Conservation (phyloP, 306 rosid genomes). For the Trifolium dubium region DNA sequence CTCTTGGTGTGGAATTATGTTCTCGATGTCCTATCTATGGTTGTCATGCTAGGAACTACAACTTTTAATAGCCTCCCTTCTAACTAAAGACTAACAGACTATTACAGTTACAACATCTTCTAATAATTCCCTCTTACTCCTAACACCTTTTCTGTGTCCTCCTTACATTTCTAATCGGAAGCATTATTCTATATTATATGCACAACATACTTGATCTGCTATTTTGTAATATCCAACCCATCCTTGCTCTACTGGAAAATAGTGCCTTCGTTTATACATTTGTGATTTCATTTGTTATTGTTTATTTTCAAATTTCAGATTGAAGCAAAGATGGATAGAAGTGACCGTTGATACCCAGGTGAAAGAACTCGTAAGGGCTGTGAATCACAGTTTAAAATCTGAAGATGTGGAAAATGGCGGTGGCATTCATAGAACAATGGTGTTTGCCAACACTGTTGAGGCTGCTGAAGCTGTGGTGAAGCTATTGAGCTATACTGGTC, state of each 20-base stretch:
- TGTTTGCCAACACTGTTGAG: slow-evolving; percentile 91
- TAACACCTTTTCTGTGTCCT: not conserved
- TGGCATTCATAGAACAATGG: slow-evolving; percentile 73
- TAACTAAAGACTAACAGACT: not conserved
- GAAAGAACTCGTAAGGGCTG: slow-evolving; percentile 81
- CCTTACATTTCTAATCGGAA: not conserved
- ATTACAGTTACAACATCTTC: not conserved
- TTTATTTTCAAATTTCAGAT: slow-evolving; percentile 56
- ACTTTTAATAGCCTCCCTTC: not conserved
- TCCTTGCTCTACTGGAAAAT: slow-evolving; percentile 24
- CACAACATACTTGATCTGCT: slow-evolving; percentile 15
- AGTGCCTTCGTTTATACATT: slow-evolving; percentile 11
- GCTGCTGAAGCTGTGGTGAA: slow-evolving; percentile 88
- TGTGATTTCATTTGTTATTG: slow-evolving; percentile 25
- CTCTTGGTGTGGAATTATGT: too few relatives aligned
- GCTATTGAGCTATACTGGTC: slow-evolving; percentile 63
- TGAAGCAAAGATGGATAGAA: slow-evolving; percentile 93
- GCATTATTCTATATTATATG: not conserved
- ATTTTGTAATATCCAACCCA: slow-evolving; percentile 14
- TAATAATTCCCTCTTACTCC: not conserved
- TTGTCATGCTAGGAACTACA: too few relatives aligned
- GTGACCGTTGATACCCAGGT: slow-evolving; percentile 76
- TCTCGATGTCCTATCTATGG: too few relatives aligned
- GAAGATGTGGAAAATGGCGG: slow-evolving; percentile 51
- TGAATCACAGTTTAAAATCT: slow-evolving; percentile 57